Evolutionary conservation across 2,329 filamentous ascomycete species (phyloP).

Genomic region (Claviceps cyperi): DNA sequence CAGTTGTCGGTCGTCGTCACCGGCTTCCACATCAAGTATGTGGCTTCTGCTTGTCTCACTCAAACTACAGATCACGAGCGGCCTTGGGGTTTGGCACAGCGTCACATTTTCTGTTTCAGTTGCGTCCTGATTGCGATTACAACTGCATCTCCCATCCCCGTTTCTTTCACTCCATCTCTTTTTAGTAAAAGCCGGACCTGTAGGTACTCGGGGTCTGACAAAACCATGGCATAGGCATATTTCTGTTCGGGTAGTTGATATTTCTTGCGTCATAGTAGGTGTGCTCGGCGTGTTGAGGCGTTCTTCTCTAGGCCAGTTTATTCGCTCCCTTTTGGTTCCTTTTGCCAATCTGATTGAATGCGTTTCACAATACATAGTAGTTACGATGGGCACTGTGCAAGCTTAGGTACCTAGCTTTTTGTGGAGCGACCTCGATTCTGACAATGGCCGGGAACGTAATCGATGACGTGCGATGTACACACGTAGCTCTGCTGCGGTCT

Average conservation of each 20-base stretch:
- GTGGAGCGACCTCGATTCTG: neutral
- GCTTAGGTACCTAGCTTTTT: neutral
- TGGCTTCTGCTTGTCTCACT: neutral
- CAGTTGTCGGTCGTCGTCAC: neutral
- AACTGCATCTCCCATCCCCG: neutral
- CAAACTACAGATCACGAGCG: neutral
- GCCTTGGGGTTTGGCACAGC: neutral
- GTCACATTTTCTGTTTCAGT: neutral
- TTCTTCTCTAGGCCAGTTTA: too few species aligned
- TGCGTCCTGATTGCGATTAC: neutral
- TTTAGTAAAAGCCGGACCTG: neutral
- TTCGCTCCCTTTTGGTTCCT: too few species aligned
- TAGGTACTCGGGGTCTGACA: neutral
- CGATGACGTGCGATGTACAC: slow-evolving; percentile 7
- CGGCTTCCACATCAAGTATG: neutral
- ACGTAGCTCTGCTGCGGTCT: too few species aligned
- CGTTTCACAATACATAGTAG: too few species aligned
- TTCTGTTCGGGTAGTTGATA: neutral
- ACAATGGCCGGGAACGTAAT: slow-evolving; percentile 11
- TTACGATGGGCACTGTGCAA: too few species aligned
- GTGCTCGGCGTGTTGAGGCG: too few species aligned
- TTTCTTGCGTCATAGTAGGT: neutral
- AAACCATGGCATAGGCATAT: neutral
- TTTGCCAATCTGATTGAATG: too few species aligned
- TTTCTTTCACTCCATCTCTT: neutral